Base-by-base conservation (phyloP, 805 yeast species). In the Metschnikowia kofuensis region DNA sequence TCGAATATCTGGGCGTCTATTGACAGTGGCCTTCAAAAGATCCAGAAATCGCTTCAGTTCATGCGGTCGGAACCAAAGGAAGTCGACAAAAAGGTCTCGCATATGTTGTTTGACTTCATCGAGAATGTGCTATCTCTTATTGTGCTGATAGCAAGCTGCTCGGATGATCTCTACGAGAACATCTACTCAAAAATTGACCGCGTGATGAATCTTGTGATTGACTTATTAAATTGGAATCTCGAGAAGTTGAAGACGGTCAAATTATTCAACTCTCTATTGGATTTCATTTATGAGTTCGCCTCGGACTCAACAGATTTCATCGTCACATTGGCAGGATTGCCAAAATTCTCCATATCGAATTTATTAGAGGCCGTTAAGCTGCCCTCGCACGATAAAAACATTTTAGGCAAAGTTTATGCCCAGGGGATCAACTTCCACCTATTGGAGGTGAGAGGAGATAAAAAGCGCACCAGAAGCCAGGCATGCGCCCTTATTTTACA, bases 121-220 rank as follows among this genome's bases (percentile, higher is more conserved):
- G 96, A 89, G 55, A 89, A 89, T 61, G 60, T 89, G 21, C 60
- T 89, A 31, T 84, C 94, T 0, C 74, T 89, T 47, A 65, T 84
- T 7, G 82, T 84, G 15, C 85, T 85, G 1, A 70, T 90, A 42
- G 80, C 85, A 16, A 79, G 83, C 57, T 78, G 84, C 11, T 78
- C 85, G 8, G 84, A 81, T 26, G 82, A 72, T 30, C 59, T 73
- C 34, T 72, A 61, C 47, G 65, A 77, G 5, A 53, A 60, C n/a
- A 76, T 87, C n/a, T 74, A 81, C 44, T 70, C 72, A 6, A 66
- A 63, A 38, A 62, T 76, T 16, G 74, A 68, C 40, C 70, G 70
- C 0, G 65, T 77, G 1, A 59, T 76, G 36, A 58, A 57, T 2
- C 69, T 77, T 31, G 70, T 74, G 1, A 51, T 68, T 11, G 67